phyloP scores from a whole-genome alignment of 2,329 filamentous ascomycete species.

The Graphilbum sp. region DNA sequence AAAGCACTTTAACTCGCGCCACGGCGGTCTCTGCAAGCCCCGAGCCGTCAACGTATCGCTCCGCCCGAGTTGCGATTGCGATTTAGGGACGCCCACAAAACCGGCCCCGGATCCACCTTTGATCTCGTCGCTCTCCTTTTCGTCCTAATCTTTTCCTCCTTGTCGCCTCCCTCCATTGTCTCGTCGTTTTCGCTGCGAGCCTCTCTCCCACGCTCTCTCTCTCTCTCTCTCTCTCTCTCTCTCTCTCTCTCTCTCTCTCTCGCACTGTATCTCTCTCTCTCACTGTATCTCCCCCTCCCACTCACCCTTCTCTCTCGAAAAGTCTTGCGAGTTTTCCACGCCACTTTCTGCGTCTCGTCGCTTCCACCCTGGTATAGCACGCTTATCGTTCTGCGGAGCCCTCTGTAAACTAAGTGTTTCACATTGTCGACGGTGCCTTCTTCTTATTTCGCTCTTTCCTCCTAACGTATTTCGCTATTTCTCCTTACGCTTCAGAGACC shows the following conservation, averaged over 20 bases:
- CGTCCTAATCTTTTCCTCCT: background rate
- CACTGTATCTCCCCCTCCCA: background rate
- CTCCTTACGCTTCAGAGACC: no score
- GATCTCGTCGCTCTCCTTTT: background rate
- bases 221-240: no score
- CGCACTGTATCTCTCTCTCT: no score
- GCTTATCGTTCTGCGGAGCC: background rate
- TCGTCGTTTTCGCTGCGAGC: background rate
- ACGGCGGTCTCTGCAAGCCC: no score
- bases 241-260: no score
- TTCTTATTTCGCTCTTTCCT: background rate
- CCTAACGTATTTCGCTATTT: background rate
- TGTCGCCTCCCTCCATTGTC: background rate
- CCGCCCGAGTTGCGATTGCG: no score
- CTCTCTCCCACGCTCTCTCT: no score
- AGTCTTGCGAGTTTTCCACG: no score
- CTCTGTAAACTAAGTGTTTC: background rate
- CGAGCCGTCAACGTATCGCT: no score
- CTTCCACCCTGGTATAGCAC: background rate
- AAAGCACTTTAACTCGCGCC: no score
- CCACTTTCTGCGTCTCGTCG: background rate
- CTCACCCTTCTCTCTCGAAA: no score
- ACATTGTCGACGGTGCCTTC: background rate
- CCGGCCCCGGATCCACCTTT: background rate
- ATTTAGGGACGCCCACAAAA: background rate